phyloP scores from a whole-genome alignment of 2,329 filamentous ascomycete species.

The Aspergillus vadensis region DNA sequence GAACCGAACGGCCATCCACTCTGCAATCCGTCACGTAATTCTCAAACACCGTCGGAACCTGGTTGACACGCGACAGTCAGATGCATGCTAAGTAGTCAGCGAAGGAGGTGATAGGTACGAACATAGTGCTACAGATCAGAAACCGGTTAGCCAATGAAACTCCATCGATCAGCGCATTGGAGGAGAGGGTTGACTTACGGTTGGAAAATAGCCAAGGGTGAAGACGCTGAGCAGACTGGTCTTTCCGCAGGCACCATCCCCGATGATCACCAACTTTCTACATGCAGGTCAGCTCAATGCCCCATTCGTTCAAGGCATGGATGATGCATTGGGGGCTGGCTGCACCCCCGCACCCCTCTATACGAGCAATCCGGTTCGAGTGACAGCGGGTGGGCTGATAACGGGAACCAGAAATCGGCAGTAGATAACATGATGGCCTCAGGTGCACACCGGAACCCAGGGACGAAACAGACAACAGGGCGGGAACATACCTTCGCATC shows the following conservation, averaged over 20 bases:
- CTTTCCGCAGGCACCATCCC: constrained; percentile 96
- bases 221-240: constrained; percentile 97
- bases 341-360: background rate
- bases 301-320: background rate
- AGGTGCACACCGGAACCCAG: too few species aligned
- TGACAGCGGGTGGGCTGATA: constrained; percentile 3
- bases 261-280: constrained; percentile 96
- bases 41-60: constrained; percentile 97
- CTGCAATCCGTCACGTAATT: constrained; percentile 99
- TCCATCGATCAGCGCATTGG: background rate
- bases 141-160: constrained; percentile 23
- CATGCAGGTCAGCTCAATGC: constrained; percentile 21
- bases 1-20: constrained; percentile 98
- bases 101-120: constrained; percentile 26
- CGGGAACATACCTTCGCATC: constrained; percentile 58
- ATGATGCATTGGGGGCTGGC: background rate
- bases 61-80: constrained; percentile 17
- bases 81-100: background rate
- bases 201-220: constrained; percentile 95
- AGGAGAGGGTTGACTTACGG: constrained; percentile 62
- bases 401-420: background rate
- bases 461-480: background rate
- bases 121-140: constrained; percentile 46
- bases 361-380: background rate
- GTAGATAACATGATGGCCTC: constrained; percentile 1